phyloP scores from a whole-genome alignment of 495 filamentous ascomycete species.

The Penicillium robsamsonii region DNA sequence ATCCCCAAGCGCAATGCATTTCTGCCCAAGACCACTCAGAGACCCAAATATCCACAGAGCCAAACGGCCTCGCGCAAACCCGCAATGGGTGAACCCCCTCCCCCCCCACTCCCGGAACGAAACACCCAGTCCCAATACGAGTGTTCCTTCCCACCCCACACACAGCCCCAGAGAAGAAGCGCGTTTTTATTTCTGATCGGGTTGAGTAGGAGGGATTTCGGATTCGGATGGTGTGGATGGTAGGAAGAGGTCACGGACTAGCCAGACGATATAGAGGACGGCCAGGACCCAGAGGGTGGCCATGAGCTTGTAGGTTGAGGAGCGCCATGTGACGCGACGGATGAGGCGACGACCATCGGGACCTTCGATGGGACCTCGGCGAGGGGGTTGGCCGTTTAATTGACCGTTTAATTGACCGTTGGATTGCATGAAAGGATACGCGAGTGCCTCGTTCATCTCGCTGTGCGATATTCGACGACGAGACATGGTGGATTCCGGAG shows the following conservation, averaged over 20 bases:
- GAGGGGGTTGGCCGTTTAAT: conserved; percentile 11
- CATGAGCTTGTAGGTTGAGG: conserved; percentile 50
- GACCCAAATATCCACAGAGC: not conserved
- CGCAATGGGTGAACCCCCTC: not conserved
- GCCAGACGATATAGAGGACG: conserved; percentile 48
- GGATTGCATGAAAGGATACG: conserved; percentile 35
- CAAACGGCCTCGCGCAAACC: not conserved
- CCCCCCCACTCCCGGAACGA: not conserved
- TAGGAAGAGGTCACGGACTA: conserved; percentile 48
- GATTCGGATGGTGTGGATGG: conserved; percentile 31
- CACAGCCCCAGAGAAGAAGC: not conserved
- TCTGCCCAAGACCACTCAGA: not conserved
- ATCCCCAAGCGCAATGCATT: not conserved
- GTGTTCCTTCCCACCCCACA: not conserved
- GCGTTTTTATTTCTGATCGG: conserved; percentile 10
- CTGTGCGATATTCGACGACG: conserved; percentile 45
- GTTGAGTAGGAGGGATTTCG: conserved; percentile 15
- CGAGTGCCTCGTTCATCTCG: conserved; percentile 42
- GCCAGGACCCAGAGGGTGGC: conserved; percentile 48
- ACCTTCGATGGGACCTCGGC: conserved; percentile 46
- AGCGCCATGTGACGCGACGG: conserved; percentile 52
- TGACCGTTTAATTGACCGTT: conserved; percentile 2
- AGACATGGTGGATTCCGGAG: conserved; percentile 33
- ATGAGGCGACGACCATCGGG: conserved; percentile 45
- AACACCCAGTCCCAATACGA: not conserved